Evolutionary conservation across 176 grass and related monocot genomes (phyloP), one percentile per base, ranked within the genome.

Genomic region (Cocos nucifera): DNA sequence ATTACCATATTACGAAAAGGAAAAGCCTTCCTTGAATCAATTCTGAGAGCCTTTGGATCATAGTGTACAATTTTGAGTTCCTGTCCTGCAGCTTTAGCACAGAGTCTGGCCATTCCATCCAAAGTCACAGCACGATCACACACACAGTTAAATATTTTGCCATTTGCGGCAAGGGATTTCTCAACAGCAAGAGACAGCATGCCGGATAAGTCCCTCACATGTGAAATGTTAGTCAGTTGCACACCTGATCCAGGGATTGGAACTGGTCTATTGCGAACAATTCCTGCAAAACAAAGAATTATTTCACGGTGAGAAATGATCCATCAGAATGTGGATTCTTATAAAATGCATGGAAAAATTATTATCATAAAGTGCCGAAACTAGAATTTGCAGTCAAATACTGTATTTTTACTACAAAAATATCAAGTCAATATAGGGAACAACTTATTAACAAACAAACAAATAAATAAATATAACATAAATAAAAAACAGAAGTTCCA

Each of bases 1-100:
- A 39, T 75, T 76, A 95, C 91, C 91, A 90, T 90, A 73, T 85
- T 87, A 30, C 92, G 80, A 62, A 91, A 91, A 24, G 92, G 92
- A 75, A 91, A 97, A 27, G 92, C 83, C 75, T 91, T 97, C 74
- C 59, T 90, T 22, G 83, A 66, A 50, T 97, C 92, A 20, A 91
- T 66, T 24, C 83, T 83, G 19, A 49, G 75, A 70, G 81, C 72
- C 29, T 78, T 80, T n/a, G 92, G 92, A 69, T 97, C 78, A 66
- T 82, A 97, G 71, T 90, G 77, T 1, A 85, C 69, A 48, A 85
- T 70, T 6, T 88, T 78, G 7, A 66, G 51, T 22, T 58, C 79
- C 30, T 21, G 16, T 20, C 78, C 92, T 0, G 83, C 78, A 16
- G 83, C 86, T 19, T 78, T 72, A 24, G 84, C 92, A 53, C 92